Evolutionary conservation across 345 rosid species (phyloP).

Genomic region (Turritis glabra): DNA sequence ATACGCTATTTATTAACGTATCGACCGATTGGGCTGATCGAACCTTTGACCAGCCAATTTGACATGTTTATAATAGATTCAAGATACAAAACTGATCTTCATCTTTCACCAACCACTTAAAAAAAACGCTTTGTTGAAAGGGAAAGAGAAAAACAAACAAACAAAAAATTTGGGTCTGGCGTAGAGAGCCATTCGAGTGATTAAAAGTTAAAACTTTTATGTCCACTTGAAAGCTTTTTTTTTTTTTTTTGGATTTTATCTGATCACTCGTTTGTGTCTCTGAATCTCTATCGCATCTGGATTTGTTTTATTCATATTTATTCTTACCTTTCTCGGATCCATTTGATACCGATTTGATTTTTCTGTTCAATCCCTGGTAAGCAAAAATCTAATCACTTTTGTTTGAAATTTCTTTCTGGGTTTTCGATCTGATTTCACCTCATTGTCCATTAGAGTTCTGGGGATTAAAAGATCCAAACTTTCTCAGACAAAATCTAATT

Average conservation of each 20-base stretch:
- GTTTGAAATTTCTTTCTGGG: neutral
- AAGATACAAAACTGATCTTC: neutral
- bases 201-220: conserved; percentile 11
- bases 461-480: conserved; percentile 13
- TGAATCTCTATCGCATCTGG: conserved; percentile 22
- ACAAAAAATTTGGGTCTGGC: conserved; percentile 2
- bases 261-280: conserved; percentile 38
- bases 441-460: neutral
- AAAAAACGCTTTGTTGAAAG: neutral
- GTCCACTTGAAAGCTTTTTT: conserved; percentile 30
- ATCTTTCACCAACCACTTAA: conserved; percentile 25
- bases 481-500: neutral
- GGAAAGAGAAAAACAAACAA: neutral
- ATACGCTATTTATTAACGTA: neutral
- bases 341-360: neutral
- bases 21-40: neutral
- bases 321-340: conserved; percentile 33
- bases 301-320: neutral
- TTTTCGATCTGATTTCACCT: conserved; percentile 1
- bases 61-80: conserved; percentile 5
- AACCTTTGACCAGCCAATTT: neutral
- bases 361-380: conserved; percentile 30
- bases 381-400: conserved; percentile 15
- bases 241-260: conserved; percentile 18
- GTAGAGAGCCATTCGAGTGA: conserved; percentile 11